A percentile compares a stretch with the other conserved stretches of the same genome.
Evolutionary conservation across 257 asterid genomes (phyloP).

Genomic region (Solanum chiquidenum): DNA sequence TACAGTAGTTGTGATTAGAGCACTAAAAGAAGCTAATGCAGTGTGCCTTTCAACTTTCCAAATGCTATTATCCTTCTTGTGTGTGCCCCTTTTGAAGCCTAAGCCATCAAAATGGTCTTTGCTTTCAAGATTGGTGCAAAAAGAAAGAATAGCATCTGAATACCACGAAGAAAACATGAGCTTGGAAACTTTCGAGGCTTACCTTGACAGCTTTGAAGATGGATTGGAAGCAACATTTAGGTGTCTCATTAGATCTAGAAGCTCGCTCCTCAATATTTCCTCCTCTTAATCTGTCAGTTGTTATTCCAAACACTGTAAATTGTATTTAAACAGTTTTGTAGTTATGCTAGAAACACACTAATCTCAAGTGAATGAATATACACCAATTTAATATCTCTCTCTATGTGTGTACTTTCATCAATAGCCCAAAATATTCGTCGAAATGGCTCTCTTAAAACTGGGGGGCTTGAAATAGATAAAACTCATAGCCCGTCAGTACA

Average conservation of each 20-base stretch:
- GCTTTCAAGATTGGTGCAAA: constrained; percentile 18
- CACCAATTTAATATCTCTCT: neutral
- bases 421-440: neutral
- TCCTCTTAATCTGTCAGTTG: neutral
- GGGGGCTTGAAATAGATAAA: neutral
- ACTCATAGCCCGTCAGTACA: neutral
- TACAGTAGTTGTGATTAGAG: constrained; percentile 7
- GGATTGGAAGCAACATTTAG: neutral
- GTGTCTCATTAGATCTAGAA: neutral
- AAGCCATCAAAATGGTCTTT: constrained; percentile 20
- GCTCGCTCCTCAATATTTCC: neutral
- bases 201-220: neutral
- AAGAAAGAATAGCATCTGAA: constrained; percentile 12
- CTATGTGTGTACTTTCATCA: neutral
- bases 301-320: neutral
- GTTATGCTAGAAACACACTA: neutral
- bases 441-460: neutral
- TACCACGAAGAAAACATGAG: neutral
- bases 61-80: constrained; percentile 1
- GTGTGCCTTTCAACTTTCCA: constrained; percentile 12
- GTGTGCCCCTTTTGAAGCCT: constrained; percentile 10
- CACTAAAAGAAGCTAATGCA: constrained; percentile 13
- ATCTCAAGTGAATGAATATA: neutral
- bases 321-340: neutral
- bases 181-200: neutral